Conservation (phyloP, 805 yeast species). For the Myxozyma nipponensis region DNA sequence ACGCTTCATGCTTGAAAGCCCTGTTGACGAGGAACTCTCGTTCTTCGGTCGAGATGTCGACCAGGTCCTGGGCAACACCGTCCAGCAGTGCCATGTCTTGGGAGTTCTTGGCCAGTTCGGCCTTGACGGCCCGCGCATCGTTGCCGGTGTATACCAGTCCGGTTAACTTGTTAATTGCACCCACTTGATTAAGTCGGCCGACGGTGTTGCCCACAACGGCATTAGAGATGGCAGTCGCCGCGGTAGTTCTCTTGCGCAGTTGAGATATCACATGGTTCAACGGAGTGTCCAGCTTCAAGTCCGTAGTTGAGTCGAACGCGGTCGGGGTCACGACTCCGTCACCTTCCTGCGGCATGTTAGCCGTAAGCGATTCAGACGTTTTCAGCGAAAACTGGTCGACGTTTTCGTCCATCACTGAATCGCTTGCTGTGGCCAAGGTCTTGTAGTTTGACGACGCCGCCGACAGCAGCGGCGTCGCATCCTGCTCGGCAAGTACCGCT, state of each 20-base stretch:
- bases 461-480: neutral
- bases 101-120: constrained; percentile 16
- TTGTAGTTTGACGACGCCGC: neutral
- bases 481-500: constrained; percentile 9
- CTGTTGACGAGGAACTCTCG: constrained; percentile 30
- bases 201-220: constrained; percentile 10
- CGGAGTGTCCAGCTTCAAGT: constrained; percentile 9
- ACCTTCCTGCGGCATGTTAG: neutral
- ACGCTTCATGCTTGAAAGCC: constrained; percentile 37
- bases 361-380: neutral
- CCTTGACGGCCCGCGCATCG: constrained; percentile 8
- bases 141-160: constrained; percentile 24
- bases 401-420: neutral
- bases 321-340: neutral
- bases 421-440: neutral
- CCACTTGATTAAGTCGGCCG: neutral
- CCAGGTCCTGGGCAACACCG: constrained; percentile 32
- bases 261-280: constrained; percentile 10
- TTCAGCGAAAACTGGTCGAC: constrained; percentile 4
- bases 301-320: neutral
- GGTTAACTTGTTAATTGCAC: constrained; percentile 10
- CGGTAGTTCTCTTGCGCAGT: constrained; percentile 12
- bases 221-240: constrained; percentile 9
- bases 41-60: constrained; percentile 29
- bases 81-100: constrained; percentile 28